A percentile compares a stretch with the other conserved stretches of the same genome.
These are phyloP conservation scores for Pleurotus sapidus DNA, from an alignment of 768 basidiomycete species.

Conservation along the genomic window DNA sequence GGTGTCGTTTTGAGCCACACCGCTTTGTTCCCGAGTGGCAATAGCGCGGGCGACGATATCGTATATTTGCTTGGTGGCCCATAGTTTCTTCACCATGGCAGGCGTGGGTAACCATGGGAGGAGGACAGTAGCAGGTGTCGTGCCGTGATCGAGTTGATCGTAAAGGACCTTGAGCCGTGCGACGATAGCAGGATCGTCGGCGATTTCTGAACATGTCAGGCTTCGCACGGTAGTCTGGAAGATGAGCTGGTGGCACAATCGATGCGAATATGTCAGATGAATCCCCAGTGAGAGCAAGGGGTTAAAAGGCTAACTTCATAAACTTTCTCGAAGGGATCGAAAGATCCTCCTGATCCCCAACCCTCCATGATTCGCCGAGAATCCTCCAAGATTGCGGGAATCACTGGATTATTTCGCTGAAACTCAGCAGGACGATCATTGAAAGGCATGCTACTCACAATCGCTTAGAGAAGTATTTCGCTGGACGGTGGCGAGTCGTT, in stretches of 20 bases:
- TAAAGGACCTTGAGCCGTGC: conserved; percentile 62
- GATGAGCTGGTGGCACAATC: conserved; percentile 41
- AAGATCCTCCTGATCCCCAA: conserved; percentile 62
- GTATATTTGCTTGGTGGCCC: conserved; percentile 76
- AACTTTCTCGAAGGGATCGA: conserved; percentile 71
- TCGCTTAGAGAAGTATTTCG: conserved; percentile 56
- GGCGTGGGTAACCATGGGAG: conserved; percentile 76
- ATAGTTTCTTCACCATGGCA: conserved; percentile 66
- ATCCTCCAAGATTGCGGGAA: conserved; percentile 65
- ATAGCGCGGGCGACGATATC: conserved; percentile 61
- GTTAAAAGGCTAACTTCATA: conserved; percentile 50
- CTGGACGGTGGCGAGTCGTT: conserved; percentile 64
- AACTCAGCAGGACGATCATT: conserved; percentile 12
- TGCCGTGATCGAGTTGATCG: conserved; percentile 65
- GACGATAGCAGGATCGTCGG: conserved; percentile 61
- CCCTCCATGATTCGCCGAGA: conserved; percentile 54
- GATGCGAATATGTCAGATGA: conserved; percentile 8
- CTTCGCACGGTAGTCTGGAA: conserved; percentile 75
- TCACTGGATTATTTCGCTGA: conserved; percentile 39
- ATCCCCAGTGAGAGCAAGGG: conserved; percentile 5
- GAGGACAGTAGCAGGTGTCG: conserved; percentile 70
- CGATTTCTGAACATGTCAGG: conserved; percentile 66
- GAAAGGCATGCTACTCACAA: conserved; percentile 40
- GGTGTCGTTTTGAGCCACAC: conserved; percentile 58
- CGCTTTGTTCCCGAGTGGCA: conserved; percentile 53